Evolutionary conservation across 352 stramenopile species (phyloP).

Genomic region (Pythium aristosporum): DNA sequence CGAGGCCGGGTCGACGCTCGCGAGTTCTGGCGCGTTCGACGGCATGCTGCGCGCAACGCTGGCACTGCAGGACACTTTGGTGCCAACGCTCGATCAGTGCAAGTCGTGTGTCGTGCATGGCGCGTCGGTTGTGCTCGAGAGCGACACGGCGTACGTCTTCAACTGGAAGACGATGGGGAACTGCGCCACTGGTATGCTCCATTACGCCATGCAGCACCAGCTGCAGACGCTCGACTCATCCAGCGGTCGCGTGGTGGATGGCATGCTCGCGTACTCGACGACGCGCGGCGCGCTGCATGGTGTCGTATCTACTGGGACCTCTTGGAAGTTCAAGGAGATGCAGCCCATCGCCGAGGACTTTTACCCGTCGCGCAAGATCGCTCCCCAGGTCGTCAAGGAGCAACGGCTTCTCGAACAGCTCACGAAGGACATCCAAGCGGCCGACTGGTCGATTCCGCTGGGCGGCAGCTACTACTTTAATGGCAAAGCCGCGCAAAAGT

Average conservation of each 20-base stretch:
- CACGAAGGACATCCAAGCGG: conserved; percentile 38
- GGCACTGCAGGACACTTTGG: conserved; percentile 37
- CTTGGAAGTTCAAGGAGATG: conserved; percentile 54
- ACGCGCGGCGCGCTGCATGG: conserved; percentile 52
- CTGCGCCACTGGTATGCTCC: conserved; percentile 49
- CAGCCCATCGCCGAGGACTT: conserved; percentile 43
- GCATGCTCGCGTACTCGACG: conserved; percentile 45
- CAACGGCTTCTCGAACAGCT: conserved; percentile 47
- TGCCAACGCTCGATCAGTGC: conserved; percentile 44
- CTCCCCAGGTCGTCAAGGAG: conserved; percentile 27
- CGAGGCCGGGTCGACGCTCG: conserved; percentile 34
- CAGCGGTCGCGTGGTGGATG: conserved; percentile 30
- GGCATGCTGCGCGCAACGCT: conserved; percentile 48
- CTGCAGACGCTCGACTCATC: conserved; percentile 40
- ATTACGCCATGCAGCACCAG: conserved; percentile 63
- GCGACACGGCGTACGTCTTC: conserved; percentile 49
- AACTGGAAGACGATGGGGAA: conserved; percentile 59
- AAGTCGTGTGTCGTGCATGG: conserved; percentile 50
- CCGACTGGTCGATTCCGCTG: conserved; percentile 43
- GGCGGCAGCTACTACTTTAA: conserved; percentile 71
- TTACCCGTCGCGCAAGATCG: conserved; percentile 43
- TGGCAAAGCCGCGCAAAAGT: conserved; percentile 59
- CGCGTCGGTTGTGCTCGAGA: conserved; percentile 37
- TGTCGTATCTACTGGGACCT: conserved; percentile 28
- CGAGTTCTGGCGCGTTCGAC: conserved; percentile 36